Evolutionary conservation across 176 grass and related monocot genomes (phyloP), one percentile per base, ranked within the genome.

Genomic region (Oryza brachyantha): DNA sequence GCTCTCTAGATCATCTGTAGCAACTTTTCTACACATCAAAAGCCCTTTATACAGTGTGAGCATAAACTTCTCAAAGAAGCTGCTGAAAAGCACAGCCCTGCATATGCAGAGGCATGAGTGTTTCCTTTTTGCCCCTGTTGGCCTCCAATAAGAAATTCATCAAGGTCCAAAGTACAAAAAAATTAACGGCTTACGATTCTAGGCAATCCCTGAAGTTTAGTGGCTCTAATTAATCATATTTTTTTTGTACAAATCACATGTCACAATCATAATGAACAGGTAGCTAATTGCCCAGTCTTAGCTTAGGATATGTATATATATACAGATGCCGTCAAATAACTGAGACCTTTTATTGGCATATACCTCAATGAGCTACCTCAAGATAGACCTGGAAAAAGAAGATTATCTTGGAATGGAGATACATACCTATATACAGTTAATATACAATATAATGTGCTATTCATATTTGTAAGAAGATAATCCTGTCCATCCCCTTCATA

Each of bases 11-110:
- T 79, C 60, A 27, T 32, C 17, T 84, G 57, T 29, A 64, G 11
- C 40, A 64, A 63, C 54, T 84, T 84, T 76, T 71, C 1, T 37
- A 8, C 43, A 19, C 58, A 73, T 57, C 6, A 45, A 66, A 73
- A 58, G 28, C 29, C 54, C 45, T 34, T 61, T 79, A 58, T 38
- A 72, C 46, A 65, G 10, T 22, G 71, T 67, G 29, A 52, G 29
- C 68, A 85, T 67, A 22, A 74, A 79, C 76, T 85, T 74, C 76
- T 22, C n/a, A 55, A 66, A 73, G 76, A 85, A 85, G 68, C 43
- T 41, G 70, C 10, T 65, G 61, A 62, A 85, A 85, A 85, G 64
- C 27, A 5, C n/a, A 58, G 61, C 16, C 13, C 52, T 73, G 55
- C 22, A 62, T 13, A n/a, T 32, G 31, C 31, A 32, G 31, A 39